Conservation (phyloP, 306 rosid genomes). For the Casuarina glauca region DNA sequence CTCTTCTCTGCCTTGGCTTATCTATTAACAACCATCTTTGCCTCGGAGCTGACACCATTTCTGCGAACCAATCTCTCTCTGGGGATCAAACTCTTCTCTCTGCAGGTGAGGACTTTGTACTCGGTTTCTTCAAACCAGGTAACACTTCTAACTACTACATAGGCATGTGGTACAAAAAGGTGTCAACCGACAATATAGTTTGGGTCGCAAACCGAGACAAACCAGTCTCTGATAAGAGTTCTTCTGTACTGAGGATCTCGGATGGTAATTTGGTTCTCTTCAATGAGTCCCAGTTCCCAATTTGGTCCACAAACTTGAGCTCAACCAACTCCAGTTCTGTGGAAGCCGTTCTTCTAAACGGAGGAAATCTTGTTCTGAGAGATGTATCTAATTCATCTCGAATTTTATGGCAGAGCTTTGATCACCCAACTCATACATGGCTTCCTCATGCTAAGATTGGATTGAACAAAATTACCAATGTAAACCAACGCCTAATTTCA, state of each 20-base stretch:
- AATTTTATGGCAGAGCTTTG: constrained; percentile 62
- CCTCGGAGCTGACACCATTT: constrained; percentile 44
- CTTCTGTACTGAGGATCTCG: constrained; percentile 37
- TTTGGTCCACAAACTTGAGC: constrained; percentile 66
- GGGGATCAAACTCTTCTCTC: constrained; percentile 64
- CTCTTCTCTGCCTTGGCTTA: constrained; percentile 31
- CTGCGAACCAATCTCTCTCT: constrained; percentile 51
- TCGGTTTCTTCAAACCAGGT: constrained; percentile 66
- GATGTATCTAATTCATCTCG: constrained; percentile 19
- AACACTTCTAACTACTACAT: constrained; percentile 50
- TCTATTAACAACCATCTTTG: constrained; percentile 18
- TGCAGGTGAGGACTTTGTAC: constrained; percentile 32
- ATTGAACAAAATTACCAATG: constrained; percentile 39
- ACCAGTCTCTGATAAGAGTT: constrained; percentile 44
- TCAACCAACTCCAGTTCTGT: constrained; percentile 35
- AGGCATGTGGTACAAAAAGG: constrained; percentile 61
- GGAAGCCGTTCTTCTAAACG: constrained; percentile 42
- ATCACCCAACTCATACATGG: constrained; percentile 57
- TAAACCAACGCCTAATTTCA: constrained; percentile 48
- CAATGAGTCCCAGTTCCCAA: constrained; percentile 24
- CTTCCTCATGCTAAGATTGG: constrained; percentile 52
- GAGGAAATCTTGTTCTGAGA: constrained; percentile 52
- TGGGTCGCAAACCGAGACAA: constrained; percentile 70
- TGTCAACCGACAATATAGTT: constrained; percentile 30
- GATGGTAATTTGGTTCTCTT: constrained; percentile 54